Conservation (phyloP, 73 alveolate genomes). For the Tetrahymena malaccensis region DNA sequence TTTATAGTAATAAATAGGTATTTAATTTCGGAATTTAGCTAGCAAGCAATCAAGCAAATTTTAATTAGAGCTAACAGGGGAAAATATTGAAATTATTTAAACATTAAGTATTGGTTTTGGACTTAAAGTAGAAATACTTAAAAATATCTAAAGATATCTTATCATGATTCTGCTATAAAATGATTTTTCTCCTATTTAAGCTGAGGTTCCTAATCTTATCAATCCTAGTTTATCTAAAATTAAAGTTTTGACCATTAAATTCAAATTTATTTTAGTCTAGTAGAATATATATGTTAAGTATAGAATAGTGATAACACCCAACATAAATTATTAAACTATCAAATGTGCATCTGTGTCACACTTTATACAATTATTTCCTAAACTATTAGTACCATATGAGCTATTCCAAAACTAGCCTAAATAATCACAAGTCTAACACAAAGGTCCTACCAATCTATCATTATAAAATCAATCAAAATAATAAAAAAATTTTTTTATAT, state of each 20-base stretch:
- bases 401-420: background rate
- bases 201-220: background rate
- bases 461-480: too few relatives aligned
- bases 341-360: background rate
- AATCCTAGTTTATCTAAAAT: background rate
- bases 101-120: background rate
- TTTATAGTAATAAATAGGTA: background rate
- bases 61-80: background rate
- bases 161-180: background rate
- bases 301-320: background rate
- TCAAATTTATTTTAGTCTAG: background rate
- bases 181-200: background rate
- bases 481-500: too few relatives aligned
- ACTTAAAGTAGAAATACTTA: background rate
- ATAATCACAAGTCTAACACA: background rate
- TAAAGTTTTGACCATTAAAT: background rate
- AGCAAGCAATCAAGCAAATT: background rate
- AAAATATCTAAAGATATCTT: background rate
- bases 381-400: background rate
- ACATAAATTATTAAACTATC: background rate
- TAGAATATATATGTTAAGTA: background rate
- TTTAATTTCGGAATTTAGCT: background rate
- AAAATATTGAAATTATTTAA: background rate
- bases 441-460: background rate
- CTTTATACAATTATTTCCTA: background rate